phyloP scores from a whole-genome alignment of 176 grass and related monocot species.

The Metroxylon sagu region DNA sequence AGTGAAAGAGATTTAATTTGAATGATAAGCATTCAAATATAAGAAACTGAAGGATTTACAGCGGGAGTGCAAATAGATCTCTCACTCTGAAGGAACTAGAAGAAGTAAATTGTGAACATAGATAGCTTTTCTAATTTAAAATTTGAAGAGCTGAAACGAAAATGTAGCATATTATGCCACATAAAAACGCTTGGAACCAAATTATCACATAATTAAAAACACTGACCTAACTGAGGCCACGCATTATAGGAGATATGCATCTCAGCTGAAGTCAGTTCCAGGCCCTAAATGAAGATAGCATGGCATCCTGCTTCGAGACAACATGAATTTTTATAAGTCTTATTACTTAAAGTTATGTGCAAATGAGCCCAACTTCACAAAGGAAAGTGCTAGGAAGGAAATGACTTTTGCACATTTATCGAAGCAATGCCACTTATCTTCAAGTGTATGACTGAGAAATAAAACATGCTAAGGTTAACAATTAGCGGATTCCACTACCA shows the following conservation, averaged over 20 bases:
- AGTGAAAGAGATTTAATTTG: too few species aligned
- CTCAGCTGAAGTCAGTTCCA: conserved; percentile 69
- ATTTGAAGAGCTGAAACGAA: conserved; percentile 6
- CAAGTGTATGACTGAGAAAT: conserved; percentile 19
- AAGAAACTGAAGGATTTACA: too few species aligned
- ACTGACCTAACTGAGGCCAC: conserved; percentile 61
- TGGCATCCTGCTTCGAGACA: conserved; percentile 67
- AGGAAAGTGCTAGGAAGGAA: conserved; percentile 34
- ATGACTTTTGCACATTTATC: conserved; percentile 33
- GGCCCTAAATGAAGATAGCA: conserved; percentile 65
- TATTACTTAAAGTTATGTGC: conserved; percentile 32
- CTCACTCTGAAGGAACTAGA: conserved; percentile 12
- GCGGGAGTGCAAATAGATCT: too few species aligned
- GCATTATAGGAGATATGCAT: conserved; percentile 47
- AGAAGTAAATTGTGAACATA: conserved; percentile 2
- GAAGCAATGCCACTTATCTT: conserved; percentile 26
- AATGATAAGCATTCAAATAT: too few species aligned
- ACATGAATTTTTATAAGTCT: conserved; percentile 58
- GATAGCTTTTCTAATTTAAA: conserved; percentile 17
- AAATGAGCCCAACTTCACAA: conserved; percentile 40
- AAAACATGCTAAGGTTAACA: conserved; percentile 1
- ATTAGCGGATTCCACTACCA: conserved; percentile 12
- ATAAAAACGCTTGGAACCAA: conserved; percentile 30
- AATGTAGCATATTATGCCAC: conserved; percentile 19
- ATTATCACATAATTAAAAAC: conserved; percentile 44